A percentile compares a stretch with the other conserved stretches of the same genome.
These are phyloP conservation scores for Ettlia oleoabundans DNA, from an alignment of 139 green algal genomes.

Conservation along the genomic window DNA sequence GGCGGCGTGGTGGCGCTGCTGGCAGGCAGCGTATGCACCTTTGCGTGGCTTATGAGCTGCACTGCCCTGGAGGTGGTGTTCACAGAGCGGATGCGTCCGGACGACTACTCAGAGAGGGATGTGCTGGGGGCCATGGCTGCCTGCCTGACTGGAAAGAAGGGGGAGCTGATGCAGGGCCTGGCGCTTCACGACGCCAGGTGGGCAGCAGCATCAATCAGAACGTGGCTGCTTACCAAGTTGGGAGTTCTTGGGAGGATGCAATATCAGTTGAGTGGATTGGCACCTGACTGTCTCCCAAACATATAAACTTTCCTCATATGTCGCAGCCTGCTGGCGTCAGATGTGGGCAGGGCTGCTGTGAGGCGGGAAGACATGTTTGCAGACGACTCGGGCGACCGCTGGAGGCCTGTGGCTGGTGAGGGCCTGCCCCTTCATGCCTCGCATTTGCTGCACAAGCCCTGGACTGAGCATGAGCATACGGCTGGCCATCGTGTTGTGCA, in stretches of 20 bases:
- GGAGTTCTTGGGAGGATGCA: background rate
- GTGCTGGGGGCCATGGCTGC: conserved; percentile 28
- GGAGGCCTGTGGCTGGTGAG: conserved; percentile 38
- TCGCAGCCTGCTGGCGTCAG: conserved; percentile 38
- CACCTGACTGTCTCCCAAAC: background rate
- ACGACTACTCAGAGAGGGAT: conserved; percentile 40
- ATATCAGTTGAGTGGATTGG: background rate
- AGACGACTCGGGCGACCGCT: conserved; percentile 54
- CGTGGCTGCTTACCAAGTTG: background rate
- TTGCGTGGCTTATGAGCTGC: conserved; percentile 10
- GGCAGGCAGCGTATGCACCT: conserved; percentile 5
- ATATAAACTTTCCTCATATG: no score
- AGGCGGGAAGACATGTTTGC: conserved; percentile 50
- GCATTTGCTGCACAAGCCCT: no score
- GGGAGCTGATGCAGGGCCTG: conserved; percentile 35
- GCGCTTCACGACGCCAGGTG: conserved; percentile 34
- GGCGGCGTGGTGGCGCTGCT: conserved; percentile 4
- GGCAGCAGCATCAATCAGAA: no score
- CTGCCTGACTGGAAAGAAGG: conserved; percentile 24
- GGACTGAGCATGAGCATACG: no score
- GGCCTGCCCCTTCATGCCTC: background rate
- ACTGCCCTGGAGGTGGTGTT: conserved; percentile 53
- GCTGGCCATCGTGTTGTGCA: background rate
- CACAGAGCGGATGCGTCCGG: conserved; percentile 45
- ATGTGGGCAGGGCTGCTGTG: conserved; percentile 18